Evolutionary conservation across 139 green algal species (phyloP), one percentile per base, ranked within the genome.

Genomic region (Pleodorina starrii): DNA sequence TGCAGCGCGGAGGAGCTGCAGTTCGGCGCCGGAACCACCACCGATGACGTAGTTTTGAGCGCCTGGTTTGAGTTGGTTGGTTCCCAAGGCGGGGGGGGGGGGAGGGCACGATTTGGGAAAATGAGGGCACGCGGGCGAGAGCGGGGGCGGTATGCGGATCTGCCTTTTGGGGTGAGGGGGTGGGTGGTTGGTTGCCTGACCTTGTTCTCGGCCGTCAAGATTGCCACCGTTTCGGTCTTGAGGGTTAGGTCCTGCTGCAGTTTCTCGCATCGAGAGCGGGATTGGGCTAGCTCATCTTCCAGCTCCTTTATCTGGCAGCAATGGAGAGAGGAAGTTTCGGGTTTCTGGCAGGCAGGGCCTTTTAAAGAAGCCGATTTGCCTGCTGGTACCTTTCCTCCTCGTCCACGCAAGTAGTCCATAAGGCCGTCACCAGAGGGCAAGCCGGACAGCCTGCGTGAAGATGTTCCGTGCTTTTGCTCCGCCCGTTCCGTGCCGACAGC

Each of bases 251-350:
- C 76, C 40, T 86, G 76, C 69, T 91, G 72, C 66, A 93, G 76
- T 54, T 90, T 73, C 7, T 89, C 74, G 21, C n/a, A 36, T 1
- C 50, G 51, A 2, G 10, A 12, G 3, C 63, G 43, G 3, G 71
- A 17, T 0, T 80, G 12, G 29, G 54, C 27, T 29, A 93, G 50
- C 50, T 92, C 76, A 9, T 90, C 87, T 51, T 95, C 92, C 0
- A 95, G 90, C 63, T 95, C 89, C 60, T 94, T 86, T 40, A 95
- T 93, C 90, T 94, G n/a, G n/a, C n/a, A n/a, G 85, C 81, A 76
- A 6, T 17, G 32, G 2, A 73, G n/a, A 25, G 9, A 66, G 7
- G 7, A 66, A 66, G 29, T 21, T 21, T 66, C 29, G 54, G 54
- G 6, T 21, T 2, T 25, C 6, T 21, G 54, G 54, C 6, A 66